Evolutionary conservation across 2,329 filamentous ascomycete genomes (phyloP).

Genomic region (Teratosphaeria epicoccoides): DNA sequence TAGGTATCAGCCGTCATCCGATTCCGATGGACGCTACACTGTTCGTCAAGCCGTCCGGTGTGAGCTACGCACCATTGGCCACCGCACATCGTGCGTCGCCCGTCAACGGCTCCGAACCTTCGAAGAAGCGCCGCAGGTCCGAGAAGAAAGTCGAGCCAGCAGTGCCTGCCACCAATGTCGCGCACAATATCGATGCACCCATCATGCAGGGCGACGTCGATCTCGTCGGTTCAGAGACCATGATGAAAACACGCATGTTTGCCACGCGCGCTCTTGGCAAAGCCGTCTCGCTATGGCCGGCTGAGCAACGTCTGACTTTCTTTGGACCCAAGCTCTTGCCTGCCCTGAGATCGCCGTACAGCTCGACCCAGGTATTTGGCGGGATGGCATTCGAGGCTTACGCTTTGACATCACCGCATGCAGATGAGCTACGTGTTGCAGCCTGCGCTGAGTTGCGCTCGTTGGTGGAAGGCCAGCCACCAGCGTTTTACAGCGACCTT

Average conservation of each 20-base stretch:
- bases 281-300: conserved; percentile 68
- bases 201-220: conserved; percentile 98
- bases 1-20: conserved; percentile 81
- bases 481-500: conserved; percentile 75
- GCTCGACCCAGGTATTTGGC: conserved; percentile 75
- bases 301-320: conserved; percentile 44
- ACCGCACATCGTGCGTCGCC: conserved; percentile 33
- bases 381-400: conserved; percentile 84
- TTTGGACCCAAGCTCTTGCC: conserved; percentile 58
- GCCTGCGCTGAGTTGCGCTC: conserved; percentile 58
- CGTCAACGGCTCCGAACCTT: conserved; percentile 43
- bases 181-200: conserved; percentile 92
- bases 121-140: conserved; percentile 71
- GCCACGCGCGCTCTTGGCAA: conserved; percentile 79
- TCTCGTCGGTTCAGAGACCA: conserved; percentile 75
- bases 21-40: conserved; percentile 83
- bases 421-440: conserved; percentile 40
- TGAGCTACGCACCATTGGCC: conserved; percentile 55
- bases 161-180: conserved; percentile 33
- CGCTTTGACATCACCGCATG: conserved; percentile 46
- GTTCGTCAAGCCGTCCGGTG: conserved; percentile 88
- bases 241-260: conserved; percentile 81
- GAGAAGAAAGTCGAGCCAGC: conserved; percentile 66
- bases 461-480: conserved; percentile 72
- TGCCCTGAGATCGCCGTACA: conserved; percentile 60